These are phyloP conservation scores for Silene conica DNA, from an alignment of 148 eudicot species.

Conservation along the genomic window DNA sequence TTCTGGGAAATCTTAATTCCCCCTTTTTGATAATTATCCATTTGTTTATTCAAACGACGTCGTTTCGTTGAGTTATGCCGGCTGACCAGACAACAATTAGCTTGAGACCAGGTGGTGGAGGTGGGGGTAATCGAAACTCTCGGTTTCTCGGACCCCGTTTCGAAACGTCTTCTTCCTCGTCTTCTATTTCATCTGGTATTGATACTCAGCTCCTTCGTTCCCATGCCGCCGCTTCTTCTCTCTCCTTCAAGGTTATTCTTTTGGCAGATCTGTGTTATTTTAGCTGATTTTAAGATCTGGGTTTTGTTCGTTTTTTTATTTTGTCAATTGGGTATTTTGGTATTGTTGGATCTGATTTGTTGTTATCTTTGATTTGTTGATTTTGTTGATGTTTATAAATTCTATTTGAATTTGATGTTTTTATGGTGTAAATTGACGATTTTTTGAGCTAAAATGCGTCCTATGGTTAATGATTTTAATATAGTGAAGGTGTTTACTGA, in stretches of 20 bases:
- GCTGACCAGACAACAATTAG: constrained; percentile 88
- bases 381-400: background rate
- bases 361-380: background rate
- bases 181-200: constrained; percentile 24
- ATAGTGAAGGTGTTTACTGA: background rate
- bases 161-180: constrained; percentile 43
- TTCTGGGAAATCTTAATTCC: constrained; percentile 13
- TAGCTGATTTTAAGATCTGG: constrained; percentile 10
- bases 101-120: constrained; percentile 75
- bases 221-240: constrained; percentile 48
- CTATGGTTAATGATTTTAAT: no score
- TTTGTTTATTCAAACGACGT: background rate
- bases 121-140: constrained; percentile 51
- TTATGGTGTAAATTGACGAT: background rate
- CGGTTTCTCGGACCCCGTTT: constrained; percentile 64
- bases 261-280: constrained; percentile 14
- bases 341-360: constrained; percentile 20
- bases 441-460: background rate
- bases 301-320: constrained; percentile 1
- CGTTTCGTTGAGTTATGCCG: constrained; percentile 62
- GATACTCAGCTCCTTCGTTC: constrained; percentile 69
- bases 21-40: background rate
- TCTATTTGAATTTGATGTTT: background rate
- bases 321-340: constrained; percentile 7
- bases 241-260: constrained; percentile 44